Evolutionary conservation across 257 asterid genomes (phyloP), one percentile per base, ranked within the genome.

Genomic region (Solanum etuberosum): DNA sequence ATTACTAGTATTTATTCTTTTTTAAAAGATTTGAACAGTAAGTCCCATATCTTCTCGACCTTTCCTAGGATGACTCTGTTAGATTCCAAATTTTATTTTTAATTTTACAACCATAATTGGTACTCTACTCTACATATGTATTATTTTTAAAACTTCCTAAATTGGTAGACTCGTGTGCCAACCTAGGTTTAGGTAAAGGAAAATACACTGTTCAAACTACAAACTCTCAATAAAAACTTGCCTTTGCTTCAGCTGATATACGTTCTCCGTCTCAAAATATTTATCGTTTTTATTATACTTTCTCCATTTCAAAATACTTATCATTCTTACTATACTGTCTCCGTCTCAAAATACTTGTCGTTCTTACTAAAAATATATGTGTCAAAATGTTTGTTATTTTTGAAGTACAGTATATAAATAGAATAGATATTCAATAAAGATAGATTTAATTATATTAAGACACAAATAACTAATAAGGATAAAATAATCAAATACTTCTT

Each of bases 31-130:
- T 85, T 63, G 4, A 89, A 86, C 61, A 86, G 73, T 76, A 86
- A 87, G 85, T 38, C 88, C 87, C 90, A 78, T 83, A 70, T 89
- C 78, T 88, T 85, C 82, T 86, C 89, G 42, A 70, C 78, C 68
- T 91, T 89, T 90, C 83, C 89, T 83, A 87, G 86, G 61, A 74
- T 77, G 84, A 65, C 88, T 40, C 73, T 70, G 76, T 77, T 84
- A 83, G 89, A 91, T 77, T 87, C 91, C 87, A 77, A 74, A 84
- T 54, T 54, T 54, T 54, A 4, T 4, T 51, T 18, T 86, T 88
- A 89, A 89, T 73, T 85, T 29, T 67, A 42, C n/a, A 46, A 43
- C 9, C 20, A 68, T 37, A 37, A 43, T 80, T 42, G 65, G 88
- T 46, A 81, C 65, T 43, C 7, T 15, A 43, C 84, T 48, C 21